A percentile compares a stretch with the other conserved stretches of the same genome.
These are phyloP conservation scores for Pseudotsuga menziesii DNA, from an alignment of 75 land plant species.

Conservation along the genomic window DNA sequence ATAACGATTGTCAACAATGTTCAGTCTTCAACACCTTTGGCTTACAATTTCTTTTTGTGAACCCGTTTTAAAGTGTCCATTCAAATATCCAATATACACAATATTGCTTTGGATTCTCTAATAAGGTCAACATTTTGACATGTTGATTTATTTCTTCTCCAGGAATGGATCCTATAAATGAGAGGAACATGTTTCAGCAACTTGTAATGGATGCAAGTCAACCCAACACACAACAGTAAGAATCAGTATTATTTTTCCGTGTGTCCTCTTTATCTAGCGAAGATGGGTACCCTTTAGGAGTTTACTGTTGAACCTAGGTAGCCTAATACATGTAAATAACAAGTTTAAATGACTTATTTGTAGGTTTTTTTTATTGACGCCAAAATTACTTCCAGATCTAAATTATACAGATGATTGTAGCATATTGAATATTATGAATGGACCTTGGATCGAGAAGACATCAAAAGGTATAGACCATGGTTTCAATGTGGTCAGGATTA, in stretches of 20 bases:
- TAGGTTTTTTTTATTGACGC: conserved; percentile 95
- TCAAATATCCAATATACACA: background rate
- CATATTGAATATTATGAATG: conserved; percentile 91
- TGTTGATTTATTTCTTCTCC: background rate
- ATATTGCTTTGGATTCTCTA: background rate
- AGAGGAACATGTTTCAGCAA: conserved; percentile 99
- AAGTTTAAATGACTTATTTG: conserved; percentile 8
- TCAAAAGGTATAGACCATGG: conserved; percentile 51
- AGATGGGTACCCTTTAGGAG: background rate
- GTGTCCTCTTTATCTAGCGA: background rate
- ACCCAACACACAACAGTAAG: conserved; percentile 97
- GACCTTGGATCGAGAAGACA: conserved; percentile 83
- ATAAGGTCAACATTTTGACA: background rate
- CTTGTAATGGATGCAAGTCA: conserved; percentile 97
- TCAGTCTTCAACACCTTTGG: too few relatives aligned
- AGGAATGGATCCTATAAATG: conserved; percentile 99
- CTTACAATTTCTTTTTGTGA: background rate
- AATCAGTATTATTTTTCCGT: background rate
- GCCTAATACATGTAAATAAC: background rate
- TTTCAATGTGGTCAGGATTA: background rate
- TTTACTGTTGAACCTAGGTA: background rate
- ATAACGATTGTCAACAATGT: background rate
- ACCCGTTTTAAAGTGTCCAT: background rate
- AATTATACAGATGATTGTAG: conserved; percentile 90
- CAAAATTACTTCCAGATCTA: conserved; percentile 88